phyloP scores from a whole-genome alignment of 164 flowering plant genomes.

The Berberis thunbergii region DNA sequence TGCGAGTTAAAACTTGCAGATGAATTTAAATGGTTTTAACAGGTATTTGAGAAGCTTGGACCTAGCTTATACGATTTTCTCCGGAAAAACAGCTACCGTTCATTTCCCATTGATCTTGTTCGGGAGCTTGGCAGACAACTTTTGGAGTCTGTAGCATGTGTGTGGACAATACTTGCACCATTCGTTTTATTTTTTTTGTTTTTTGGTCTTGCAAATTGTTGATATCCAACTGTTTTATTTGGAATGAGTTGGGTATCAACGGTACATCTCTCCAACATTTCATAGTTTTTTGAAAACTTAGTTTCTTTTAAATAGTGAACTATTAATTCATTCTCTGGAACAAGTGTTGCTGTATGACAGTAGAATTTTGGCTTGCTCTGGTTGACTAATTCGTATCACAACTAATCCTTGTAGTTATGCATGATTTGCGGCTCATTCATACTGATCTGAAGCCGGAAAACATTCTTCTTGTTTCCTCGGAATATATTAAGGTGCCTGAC shows the following conservation, averaged over 20 bases:
- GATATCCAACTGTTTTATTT: slow-evolving; percentile 7
- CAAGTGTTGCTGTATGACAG: background rate
- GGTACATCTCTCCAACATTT: background rate
- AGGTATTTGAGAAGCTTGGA: slow-evolving; percentile 99
- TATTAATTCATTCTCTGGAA: background rate
- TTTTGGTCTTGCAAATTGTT: slow-evolving; percentile 5
- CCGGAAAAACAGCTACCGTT: slow-evolving; percentile 92
- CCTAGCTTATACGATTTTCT: slow-evolving; percentile 99
- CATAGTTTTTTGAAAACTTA: background rate
- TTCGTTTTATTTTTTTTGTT: background rate
- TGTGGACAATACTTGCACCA: slow-evolving; percentile 59
- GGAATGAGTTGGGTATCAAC: slow-evolving; percentile 8
- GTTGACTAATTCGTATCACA: slow-evolving; percentile 1
- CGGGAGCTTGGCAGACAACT: slow-evolving; percentile 99
- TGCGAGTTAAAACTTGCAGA: slow-evolving; percentile 61
- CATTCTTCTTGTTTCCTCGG: slow-evolving; percentile 81
- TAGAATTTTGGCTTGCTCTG: background rate
- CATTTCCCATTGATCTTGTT: slow-evolving; percentile 98
- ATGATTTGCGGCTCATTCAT: slow-evolving; percentile 79
- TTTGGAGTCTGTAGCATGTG: slow-evolving; percentile 99
- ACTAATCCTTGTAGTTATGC: slow-evolving; percentile 66
- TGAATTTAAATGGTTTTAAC: slow-evolving; percentile 73
- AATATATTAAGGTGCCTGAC: slow-evolving; percentile 74
- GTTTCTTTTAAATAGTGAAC: slow-evolving; percentile 1
- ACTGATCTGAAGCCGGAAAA: slow-evolving; percentile 96